A percentile compares a stretch with the other conserved stretches of the same genome.
These are phyloP conservation scores for Azolla pinnata DNA, from an alignment of 75 land plant genomes.

Conservation along the genomic window DNA sequence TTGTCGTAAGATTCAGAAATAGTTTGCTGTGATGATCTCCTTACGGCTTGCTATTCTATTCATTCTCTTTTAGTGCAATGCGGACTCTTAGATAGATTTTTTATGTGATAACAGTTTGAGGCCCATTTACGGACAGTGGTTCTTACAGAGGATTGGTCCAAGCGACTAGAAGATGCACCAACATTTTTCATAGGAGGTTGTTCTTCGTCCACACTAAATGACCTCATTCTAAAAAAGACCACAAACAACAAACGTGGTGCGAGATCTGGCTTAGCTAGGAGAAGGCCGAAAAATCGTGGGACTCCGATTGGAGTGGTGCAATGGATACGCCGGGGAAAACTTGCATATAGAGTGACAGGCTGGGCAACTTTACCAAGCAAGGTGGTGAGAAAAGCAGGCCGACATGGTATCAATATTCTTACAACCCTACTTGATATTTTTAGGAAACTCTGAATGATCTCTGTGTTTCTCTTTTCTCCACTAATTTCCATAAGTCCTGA, in stretches of 20 bases:
- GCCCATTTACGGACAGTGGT: slow-evolving; percentile 50
- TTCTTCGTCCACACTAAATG: slow-evolving; percentile 11
- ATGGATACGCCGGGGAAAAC: slow-evolving; percentile 86
- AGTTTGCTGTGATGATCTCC: neutral
- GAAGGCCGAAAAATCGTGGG: slow-evolving; percentile 7
- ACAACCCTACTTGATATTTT: neutral
- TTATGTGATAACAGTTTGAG: slow-evolving; percentile 49
- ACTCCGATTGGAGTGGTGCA: slow-evolving; percentile 19
- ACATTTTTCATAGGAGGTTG: slow-evolving; percentile 46
- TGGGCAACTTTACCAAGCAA: slow-evolving; percentile 69
- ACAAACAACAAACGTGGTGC: slow-evolving; percentile 23
- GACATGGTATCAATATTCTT: slow-evolving; percentile 51
- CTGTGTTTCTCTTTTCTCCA: neutral
- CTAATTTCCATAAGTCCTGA: too few relatives aligned
- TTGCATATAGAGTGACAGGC: slow-evolving; percentile 45
- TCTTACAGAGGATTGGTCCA: slow-evolving; percentile 64
- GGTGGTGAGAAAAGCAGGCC: slow-evolving; percentile 40
- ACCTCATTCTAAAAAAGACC: slow-evolving; percentile 18
- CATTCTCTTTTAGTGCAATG: slow-evolving; percentile 6
- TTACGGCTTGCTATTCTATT: neutral
- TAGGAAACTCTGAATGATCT: neutral
- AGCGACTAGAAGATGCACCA: slow-evolving; percentile 42
- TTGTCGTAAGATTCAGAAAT: too few relatives aligned
- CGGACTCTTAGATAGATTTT: slow-evolving; percentile 3
- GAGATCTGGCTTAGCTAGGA: slow-evolving; percentile 16